phyloP scores from a whole-genome alignment of 345 rosid genomes.

The Eucalyptus urophylla region DNA sequence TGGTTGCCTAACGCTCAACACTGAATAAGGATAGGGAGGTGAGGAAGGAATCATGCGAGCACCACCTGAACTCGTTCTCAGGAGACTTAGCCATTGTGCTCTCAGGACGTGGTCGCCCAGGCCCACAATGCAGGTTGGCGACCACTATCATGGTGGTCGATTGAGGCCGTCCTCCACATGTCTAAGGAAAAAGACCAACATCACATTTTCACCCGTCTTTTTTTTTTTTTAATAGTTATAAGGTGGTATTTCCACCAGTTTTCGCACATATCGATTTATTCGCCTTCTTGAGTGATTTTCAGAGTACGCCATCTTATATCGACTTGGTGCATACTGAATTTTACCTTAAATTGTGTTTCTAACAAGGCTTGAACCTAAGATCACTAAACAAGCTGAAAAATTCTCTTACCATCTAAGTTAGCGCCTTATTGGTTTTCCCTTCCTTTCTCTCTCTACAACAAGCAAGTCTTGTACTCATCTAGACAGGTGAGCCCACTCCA shows the following conservation, averaged over 20 bases:
- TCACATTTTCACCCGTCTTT: neutral
- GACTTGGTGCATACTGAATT: neutral
- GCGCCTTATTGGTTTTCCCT: neutral
- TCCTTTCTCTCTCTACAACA: neutral
- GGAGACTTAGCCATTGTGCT: too few relatives aligned
- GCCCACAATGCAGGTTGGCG: too few relatives aligned
- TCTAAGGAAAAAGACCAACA: too few relatives aligned
- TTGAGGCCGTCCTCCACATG: too few relatives aligned
- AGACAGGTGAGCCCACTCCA: neutral
- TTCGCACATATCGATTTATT: neutral
- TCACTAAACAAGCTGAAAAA: neutral
- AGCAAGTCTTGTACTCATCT: neutral
- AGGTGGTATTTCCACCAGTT: neutral
- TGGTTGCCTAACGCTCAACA: too few relatives aligned
- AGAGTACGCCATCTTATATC: fast-evolving
- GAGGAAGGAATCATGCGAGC: too few relatives aligned
- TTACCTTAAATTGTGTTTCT: neutral
- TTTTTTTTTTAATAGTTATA: neutral
- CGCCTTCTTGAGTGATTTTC: fast-evolving
- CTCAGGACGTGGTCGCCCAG: too few relatives aligned
- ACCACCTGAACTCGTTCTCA: too few relatives aligned
- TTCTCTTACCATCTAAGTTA: neutral
- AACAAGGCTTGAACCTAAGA: neutral
- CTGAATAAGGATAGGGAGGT: too few relatives aligned
- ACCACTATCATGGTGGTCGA: too few relatives aligned